phyloP scores from a whole-genome alignment of 2,329 filamentous ascomycete species.

The Aspergillus caelatus region DNA sequence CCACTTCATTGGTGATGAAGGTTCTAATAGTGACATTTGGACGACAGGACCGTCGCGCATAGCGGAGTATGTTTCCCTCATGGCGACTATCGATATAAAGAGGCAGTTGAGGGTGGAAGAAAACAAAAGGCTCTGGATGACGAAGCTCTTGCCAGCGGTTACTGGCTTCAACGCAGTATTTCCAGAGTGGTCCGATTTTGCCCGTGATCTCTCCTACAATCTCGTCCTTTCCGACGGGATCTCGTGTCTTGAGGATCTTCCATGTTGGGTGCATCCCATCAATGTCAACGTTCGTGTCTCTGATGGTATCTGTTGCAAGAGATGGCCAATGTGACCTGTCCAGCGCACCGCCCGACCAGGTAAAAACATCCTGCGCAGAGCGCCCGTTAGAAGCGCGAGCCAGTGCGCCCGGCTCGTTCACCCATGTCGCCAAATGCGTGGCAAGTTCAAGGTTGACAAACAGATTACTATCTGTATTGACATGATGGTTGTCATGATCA shows the following conservation, averaged over 20 bases:
- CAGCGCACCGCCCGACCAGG: conserved; percentile 57
- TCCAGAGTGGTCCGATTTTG: conserved; percentile 71
- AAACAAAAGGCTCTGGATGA: conserved; percentile 70
- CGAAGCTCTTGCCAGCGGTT: conserved; percentile 70
- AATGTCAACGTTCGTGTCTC: conserved; percentile 51
- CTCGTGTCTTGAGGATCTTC: conserved; percentile 60
- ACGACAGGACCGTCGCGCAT: conserved; percentile 87
- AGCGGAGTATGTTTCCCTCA: conserved; percentile 84
- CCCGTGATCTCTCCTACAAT: conserved; percentile 77
- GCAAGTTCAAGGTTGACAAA: conserved; percentile 76
- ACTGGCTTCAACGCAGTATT: conserved; percentile 67
- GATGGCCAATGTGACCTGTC: conserved; percentile 58
- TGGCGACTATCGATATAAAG: conserved; percentile 90
- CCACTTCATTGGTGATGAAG: conserved; percentile 73
- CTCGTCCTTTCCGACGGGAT: conserved; percentile 53
- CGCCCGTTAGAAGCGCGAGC: conserved; percentile 67
- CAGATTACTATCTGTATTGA: conserved; percentile 70
- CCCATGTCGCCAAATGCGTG: conserved; percentile 75
- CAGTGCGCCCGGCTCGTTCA: conserved; percentile 72
- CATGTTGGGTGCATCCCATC: conserved; percentile 67
- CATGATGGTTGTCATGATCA: conserved; percentile 62
- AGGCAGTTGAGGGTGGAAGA: conserved; percentile 85
- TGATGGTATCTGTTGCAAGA: conserved; percentile 56
- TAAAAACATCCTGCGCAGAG: conserved; percentile 70
- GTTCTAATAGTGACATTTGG: conserved; percentile 90